phyloP scores from a whole-genome alignment of 2,329 filamentous ascomycete species.

The Phyllosticta capitalensis region DNA sequence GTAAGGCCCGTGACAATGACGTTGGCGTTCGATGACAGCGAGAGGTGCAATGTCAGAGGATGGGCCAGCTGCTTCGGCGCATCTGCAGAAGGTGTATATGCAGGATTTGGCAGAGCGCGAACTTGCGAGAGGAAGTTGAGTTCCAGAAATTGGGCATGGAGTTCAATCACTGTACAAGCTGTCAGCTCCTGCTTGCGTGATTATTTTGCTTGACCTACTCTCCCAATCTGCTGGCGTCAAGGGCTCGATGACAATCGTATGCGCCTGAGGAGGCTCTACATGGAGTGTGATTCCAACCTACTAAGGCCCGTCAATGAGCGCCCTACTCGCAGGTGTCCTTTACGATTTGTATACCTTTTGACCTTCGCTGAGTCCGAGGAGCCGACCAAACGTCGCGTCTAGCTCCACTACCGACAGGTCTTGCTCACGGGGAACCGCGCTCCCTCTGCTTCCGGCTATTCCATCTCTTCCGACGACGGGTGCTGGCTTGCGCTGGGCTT shows the following conservation, averaged over 20 bases:
- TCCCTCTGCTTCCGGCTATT: constrained; percentile 49
- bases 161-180: constrained; percentile 60
- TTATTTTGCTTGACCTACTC: constrained; percentile 39
- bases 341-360: constrained; percentile 52
- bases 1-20: constrained; percentile 78
- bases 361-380: constrained; percentile 69
- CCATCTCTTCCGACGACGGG: constrained; percentile 67
- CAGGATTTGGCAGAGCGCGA: constrained; percentile 81
- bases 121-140: constrained; percentile 90
- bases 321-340: background rate
- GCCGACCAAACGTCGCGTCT: constrained; percentile 71
- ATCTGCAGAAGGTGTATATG: constrained; percentile 43
- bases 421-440: constrained; percentile 56
- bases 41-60: constrained; percentile 82
- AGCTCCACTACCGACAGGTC: constrained; percentile 74
- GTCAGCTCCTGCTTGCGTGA: background rate
- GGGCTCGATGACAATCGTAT: constrained; percentile 95
- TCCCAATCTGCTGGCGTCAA: constrained; percentile 96
- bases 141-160: constrained; percentile 92
- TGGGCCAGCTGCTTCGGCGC: constrained; percentile 52
- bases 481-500: constrained; percentile 73
- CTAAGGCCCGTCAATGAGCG: constrained; percentile 7
- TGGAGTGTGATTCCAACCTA: constrained; percentile 60
- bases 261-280: constrained; percentile 78
- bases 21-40: constrained; percentile 89